phyloP scores from a whole-genome alignment of 1,284 basidiomycete genomes.

The Sanghuangporus sanghuang region DNA sequence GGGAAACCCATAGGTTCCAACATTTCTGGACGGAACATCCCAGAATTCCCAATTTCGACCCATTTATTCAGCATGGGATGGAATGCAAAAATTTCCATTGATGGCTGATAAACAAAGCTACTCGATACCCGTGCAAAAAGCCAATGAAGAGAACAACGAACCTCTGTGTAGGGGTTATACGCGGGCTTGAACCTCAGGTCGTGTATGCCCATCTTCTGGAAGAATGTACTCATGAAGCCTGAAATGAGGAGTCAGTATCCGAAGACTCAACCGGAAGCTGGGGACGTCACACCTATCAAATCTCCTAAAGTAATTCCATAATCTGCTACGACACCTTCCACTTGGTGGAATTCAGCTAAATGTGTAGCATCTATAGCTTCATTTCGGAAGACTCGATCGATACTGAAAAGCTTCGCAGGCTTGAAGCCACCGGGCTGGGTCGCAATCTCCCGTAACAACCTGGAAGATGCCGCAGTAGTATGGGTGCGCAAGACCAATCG shows the following conservation, averaged over 20 bases:
- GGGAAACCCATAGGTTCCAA: conserved; percentile 98
- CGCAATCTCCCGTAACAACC: conserved; percentile 94
- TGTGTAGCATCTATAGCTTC: conserved; percentile 99
- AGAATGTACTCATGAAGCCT: conserved; percentile 99
- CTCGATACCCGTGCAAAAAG: conserved; percentile 5
- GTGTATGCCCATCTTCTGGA: conserved; percentile 95
- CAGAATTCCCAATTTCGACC: conserved; percentile 95
- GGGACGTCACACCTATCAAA: conserved; percentile 69
- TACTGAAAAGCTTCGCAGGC: conserved; percentile 96
- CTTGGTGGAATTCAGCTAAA: conserved; percentile 98
- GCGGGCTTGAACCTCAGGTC: conserved; percentile 96
- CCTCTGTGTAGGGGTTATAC: conserved; percentile 96
- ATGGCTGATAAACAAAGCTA: conserved; percentile 54
- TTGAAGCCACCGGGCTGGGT: conserved; percentile 75
- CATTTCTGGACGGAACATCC: conserved; percentile 99
- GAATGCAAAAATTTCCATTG: conserved; percentile 99
- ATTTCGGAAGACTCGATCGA: conserved; percentile 98
- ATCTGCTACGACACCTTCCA: conserved; percentile 98
- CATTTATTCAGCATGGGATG: conserved; percentile 92
- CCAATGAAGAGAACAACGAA: conserved; percentile 28
- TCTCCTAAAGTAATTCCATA: conserved; percentile 93
- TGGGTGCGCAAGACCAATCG: conserved; percentile 95
- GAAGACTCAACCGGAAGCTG: conserved; percentile 10
- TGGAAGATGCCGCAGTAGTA: conserved; percentile 92
- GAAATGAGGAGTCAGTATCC: background rate